Base-by-base conservation (phyloP, 163 green algal genomes). In the Scenedesmus sp. region DNA sequence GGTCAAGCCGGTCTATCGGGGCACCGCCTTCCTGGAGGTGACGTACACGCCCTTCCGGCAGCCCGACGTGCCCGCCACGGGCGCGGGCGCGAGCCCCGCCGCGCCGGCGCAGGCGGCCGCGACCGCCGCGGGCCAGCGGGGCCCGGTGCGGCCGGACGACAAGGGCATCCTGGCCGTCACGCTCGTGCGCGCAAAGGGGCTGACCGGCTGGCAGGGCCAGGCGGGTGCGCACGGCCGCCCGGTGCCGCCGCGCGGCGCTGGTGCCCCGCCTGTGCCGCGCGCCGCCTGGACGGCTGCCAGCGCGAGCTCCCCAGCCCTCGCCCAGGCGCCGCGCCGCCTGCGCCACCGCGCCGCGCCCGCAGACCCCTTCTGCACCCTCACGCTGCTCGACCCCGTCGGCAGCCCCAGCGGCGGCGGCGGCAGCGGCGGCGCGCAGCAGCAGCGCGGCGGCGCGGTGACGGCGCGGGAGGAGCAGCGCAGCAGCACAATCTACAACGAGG, bases 151-250 rank as follows among this genome's bases (percentile, higher is more conserved):
- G 22, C 33, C 39, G 54, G 7, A 34, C 4, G 15, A 10, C 20
- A 31, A 31, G 74, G 74, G 74, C 48, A 81, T 81, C 34, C 39
- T 81, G 26, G 36, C 74, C 24, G 63, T 81, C 17, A 81, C 63
- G 4, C 22, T 81, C 1, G 53, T 81, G n/a, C 62, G 74, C 9
- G 63, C 74, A 0, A 57, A 45, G 2, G 74, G 60, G 31, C 60
- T 81, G 11, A 36, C 34, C 34, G 74, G 74, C 53, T 81, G 74
- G 74, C 26, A 34, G 13, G 54, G 58, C 33, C 62, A 81, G 17
- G 29, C 74, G 0, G 74, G 75, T 39, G 62, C 74, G 26, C 75
- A 75, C 44, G 74, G n/a, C n/a, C n/a, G n/a, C n/a, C n/a, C n/a
- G n/a, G n/a, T n/a, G n/a, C n/a, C n/a, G n/a, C n/a, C n/a, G n/a